Conservation (phyloP, 2,329 filamentous ascomycete genomes). For the Cytospora piceae region DNA sequence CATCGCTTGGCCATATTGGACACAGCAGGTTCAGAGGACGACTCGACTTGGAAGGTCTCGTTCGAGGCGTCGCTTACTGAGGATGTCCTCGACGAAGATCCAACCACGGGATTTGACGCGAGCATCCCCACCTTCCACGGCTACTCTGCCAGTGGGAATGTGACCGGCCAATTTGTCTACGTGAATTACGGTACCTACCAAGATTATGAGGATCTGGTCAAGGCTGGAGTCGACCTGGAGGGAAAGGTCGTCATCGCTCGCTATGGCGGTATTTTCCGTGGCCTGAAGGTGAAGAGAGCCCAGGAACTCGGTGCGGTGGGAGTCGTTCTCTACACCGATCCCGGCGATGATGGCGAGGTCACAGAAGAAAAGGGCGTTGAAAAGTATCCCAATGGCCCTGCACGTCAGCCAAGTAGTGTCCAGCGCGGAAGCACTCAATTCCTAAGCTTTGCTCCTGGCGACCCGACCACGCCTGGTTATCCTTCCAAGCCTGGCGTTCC, state of each 20-base stretch:
- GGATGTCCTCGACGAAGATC: slow-evolving; percentile 81
- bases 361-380: slow-evolving; percentile 75
- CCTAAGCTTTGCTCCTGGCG: slow-evolving; percentile 61
- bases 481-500: slow-evolving; percentile 74
- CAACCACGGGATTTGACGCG: slow-evolving; percentile 71
- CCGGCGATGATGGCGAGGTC: slow-evolving; percentile 73
- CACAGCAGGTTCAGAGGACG: slow-evolving; percentile 42
- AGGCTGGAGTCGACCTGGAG: slow-evolving; percentile 68
- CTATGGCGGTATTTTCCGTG: slow-evolving; percentile 78
- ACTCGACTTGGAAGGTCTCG: slow-evolving; percentile 60
- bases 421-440: slow-evolving; percentile 79
- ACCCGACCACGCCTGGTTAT: slow-evolving; percentile 84
- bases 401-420: slow-evolving; percentile 75
- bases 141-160: slow-evolving; percentile 79
- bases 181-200: slow-evolving; percentile 75
- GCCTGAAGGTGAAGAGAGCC: slow-evolving; percentile 81
- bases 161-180: slow-evolving; percentile 75
- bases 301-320: slow-evolving; percentile 78
- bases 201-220: slow-evolving; percentile 73
- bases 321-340: slow-evolving; percentile 72
- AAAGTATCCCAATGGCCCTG: slow-evolving; percentile 74
- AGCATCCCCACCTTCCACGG: slow-evolving; percentile 83
- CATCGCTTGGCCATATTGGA: slow-evolving; percentile 70
- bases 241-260: slow-evolving; percentile 80
- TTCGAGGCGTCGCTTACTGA: slow-evolving; percentile 84